phyloP scores from a whole-genome alignment of 140 eudicot genomes.

The Cichorium intybus region DNA sequence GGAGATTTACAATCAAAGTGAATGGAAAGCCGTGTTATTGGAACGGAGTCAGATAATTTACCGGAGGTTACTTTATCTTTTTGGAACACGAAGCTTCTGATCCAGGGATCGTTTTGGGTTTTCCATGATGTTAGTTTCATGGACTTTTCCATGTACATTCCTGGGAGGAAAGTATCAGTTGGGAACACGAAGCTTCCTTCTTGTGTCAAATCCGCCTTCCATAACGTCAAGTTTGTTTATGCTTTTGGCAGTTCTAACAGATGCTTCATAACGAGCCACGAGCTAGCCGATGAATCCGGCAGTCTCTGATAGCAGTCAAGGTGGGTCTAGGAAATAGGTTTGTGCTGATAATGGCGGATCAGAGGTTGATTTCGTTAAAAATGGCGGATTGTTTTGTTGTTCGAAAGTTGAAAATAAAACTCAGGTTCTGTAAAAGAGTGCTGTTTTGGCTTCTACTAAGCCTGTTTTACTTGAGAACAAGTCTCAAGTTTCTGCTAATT shows the following conservation, averaged over 20 bases:
- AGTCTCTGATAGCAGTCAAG: no score
- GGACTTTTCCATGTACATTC: conserved; percentile 44
- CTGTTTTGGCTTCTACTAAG: no score
- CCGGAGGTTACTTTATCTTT: background rate
- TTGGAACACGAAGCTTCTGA: conserved; percentile 27
- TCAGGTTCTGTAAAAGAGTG: no score
- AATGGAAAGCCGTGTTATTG: background rate
- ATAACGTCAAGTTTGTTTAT: conserved; percentile 57
- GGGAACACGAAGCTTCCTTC: conserved; percentile 78
- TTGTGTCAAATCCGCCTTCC: conserved; percentile 67
- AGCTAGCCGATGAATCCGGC: conserved; percentile 90
- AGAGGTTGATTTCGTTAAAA: no score
- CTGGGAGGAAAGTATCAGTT: conserved; percentile 62
- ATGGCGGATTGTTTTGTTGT: no score
- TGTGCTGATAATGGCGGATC: no score
- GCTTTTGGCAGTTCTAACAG: conserved; percentile 67
- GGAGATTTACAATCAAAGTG: background rate
- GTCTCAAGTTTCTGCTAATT: no score
- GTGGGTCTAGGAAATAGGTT: no score
- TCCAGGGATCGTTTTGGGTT: conserved; percentile 21
- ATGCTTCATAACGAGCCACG: conserved; percentile 84
- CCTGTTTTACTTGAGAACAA: no score
- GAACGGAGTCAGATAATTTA: background rate
- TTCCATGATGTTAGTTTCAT: conserved; percentile 44
- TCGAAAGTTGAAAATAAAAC: no score